These are phyloP conservation scores for Fonsecaea multimorphosa DNA, from an alignment of 2,329 filamentous ascomycete species.

Conservation along the genomic window DNA sequence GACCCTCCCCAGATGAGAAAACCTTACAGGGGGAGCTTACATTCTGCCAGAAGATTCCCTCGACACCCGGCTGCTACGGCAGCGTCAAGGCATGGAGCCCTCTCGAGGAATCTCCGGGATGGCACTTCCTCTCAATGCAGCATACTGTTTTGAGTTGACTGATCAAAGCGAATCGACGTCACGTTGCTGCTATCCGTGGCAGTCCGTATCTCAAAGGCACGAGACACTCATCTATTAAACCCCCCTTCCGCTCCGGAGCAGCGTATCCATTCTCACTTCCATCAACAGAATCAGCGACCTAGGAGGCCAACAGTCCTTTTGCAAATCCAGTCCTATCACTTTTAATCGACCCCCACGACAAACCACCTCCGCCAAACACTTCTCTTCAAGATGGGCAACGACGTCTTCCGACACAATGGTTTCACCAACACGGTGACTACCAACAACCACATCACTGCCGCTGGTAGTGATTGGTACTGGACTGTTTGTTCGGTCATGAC, in stretches of 20 bases:
- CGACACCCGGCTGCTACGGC: not conserved
- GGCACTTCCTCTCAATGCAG: not conserved
- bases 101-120: slow-evolving; percentile 4
- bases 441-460: slow-evolving; percentile 40
- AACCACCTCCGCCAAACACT: not conserved
- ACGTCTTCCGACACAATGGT: slow-evolving; percentile 37
- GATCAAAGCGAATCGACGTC: slow-evolving; percentile 14
- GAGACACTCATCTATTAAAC: slow-evolving; percentile 15
- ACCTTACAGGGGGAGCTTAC: slow-evolving; percentile 21
- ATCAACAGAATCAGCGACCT: slow-evolving; percentile 14
- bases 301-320: slow-evolving; percentile 13
- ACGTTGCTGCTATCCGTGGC: slow-evolving; percentile 14
- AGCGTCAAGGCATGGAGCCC: not conserved
- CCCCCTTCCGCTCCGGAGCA: slow-evolving; percentile 1
- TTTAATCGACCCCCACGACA: slow-evolving; percentile 1
- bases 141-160: not conserved
- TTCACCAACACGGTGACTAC: slow-evolving; percentile 40
- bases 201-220: slow-evolving; percentile 10
- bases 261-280: not conserved
- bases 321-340: slow-evolving; percentile 6
- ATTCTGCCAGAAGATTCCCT: slow-evolving; percentile 17
- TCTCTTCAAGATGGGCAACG: slow-evolving; percentile 34
- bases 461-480: slow-evolving; percentile 40
- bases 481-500: slow-evolving; percentile 36
- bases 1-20: slow-evolving; percentile 20